Evolutionary conservation across 2,329 filamentous ascomycete genomes (phyloP).

Genomic region (Didymella pomorum): DNA sequence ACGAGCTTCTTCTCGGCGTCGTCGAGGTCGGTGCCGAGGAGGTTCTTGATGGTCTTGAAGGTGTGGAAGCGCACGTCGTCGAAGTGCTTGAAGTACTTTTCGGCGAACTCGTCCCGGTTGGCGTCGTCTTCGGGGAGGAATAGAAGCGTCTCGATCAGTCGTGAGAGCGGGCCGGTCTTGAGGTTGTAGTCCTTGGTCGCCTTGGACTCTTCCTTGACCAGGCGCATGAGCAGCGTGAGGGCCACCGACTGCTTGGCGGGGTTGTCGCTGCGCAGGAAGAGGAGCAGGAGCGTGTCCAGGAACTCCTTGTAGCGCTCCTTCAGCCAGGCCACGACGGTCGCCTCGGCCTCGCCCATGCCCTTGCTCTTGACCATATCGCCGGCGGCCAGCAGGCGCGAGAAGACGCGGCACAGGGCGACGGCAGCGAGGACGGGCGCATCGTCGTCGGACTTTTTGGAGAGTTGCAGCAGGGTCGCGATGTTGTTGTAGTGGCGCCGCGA

Average conservation of each 20-base stretch:
- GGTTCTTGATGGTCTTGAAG: constrained; percentile 74
- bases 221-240: constrained; percentile 80
- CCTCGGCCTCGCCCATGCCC: constrained; percentile 74
- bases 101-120: constrained; percentile 74
- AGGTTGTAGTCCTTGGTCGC: constrained; percentile 66
- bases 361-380: constrained; percentile 74
- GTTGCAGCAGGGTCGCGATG: constrained; percentile 74
- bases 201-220: constrained; percentile 76
- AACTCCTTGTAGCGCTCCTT: constrained; percentile 77
- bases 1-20: constrained; percentile 32
- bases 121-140: constrained; percentile 64
- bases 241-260: constrained; percentile 71
- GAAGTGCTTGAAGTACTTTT: constrained; percentile 79
- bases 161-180: constrained; percentile 70
- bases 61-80: constrained; percentile 88
- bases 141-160: constrained; percentile 70
- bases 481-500: constrained; percentile 94
- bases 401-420: constrained; percentile 85
- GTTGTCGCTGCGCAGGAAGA: constrained; percentile 67
- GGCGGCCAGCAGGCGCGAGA: constrained; percentile 78
- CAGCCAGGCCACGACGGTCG: constrained; percentile 79
- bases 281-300: constrained; percentile 64
- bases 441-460: constrained; percentile 58
- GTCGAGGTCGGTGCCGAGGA: constrained; percentile 44
- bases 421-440: constrained; percentile 72